A percentile compares a stretch with the other conserved stretches of the same genome.
phyloP scores from a whole-genome alignment of 768 basidiomycete species.

The Kwoniella dendrophila region DNA sequence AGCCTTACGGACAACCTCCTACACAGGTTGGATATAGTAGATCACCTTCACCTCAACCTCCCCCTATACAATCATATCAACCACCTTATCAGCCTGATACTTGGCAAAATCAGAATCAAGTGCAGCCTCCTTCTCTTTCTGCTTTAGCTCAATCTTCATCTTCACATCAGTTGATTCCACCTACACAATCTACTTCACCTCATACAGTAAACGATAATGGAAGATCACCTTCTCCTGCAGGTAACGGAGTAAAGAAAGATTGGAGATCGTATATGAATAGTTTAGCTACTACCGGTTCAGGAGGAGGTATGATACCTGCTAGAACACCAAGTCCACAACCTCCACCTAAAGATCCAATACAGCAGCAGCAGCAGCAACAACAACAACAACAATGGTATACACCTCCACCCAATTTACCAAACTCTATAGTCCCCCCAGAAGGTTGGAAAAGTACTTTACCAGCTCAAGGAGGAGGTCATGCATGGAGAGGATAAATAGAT shows the following conservation, averaged over 20 bases:
- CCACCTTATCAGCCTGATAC: conserved; percentile 1
- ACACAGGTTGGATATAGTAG: conserved; percentile 5
- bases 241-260: conserved; percentile 18
- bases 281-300: conserved; percentile 17
- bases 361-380: conserved; percentile 14
- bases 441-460: conserved; percentile 45
- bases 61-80: conserved; percentile 4
- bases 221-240: conserved; percentile 22
- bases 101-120: conserved; percentile 10
- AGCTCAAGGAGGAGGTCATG: conserved; percentile 36
- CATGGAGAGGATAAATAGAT: conserved; percentile 32
- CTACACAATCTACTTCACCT: conserved; percentile 1
- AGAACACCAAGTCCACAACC: conserved; percentile 36
- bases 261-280: conserved; percentile 47
- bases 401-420: conserved; percentile 45
- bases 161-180: conserved; percentile 3
- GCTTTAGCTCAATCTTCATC: no score
- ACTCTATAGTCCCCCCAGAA: conserved; percentile 44
- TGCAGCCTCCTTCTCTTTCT: background rate
- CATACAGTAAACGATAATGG: conserved; percentile 3
- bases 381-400: conserved; percentile 39
- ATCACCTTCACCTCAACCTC: conserved; percentile 11
- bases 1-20: background rate
- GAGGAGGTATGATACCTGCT: conserved; percentile 15
- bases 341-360: conserved; percentile 24